Conservation (phyloP, 768 basidiomycete genomes). For the Collybia mongolica region DNA sequence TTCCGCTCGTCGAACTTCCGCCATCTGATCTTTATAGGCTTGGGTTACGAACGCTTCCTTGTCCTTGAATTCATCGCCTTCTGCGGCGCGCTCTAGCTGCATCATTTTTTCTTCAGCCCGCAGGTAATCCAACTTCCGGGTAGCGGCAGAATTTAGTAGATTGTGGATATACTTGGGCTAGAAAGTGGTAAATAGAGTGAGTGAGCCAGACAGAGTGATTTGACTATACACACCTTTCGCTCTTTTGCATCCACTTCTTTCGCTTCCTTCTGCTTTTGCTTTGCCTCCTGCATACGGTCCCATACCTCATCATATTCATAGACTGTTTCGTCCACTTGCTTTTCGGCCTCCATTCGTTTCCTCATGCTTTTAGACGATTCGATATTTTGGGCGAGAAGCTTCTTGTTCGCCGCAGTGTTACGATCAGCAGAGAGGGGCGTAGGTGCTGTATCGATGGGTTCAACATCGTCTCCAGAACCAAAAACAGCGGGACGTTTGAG, state of each 20-base stretch:
- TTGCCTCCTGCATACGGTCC: conserved; percentile 92
- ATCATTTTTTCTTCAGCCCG: conserved; percentile 99
- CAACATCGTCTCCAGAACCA: conserved; percentile 63
- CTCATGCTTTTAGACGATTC: conserved; percentile 61
- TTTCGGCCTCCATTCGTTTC: conserved; percentile 78
- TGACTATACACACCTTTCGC: conserved; percentile 60
- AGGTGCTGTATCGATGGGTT: conserved; percentile 46
- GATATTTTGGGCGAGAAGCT: conserved; percentile 56
- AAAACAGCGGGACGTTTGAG: conserved; percentile 65
- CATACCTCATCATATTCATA: conserved; percentile 97
- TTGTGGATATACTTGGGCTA: conserved; percentile 93
- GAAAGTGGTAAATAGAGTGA: neutral
- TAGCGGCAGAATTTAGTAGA: conserved; percentile 79
- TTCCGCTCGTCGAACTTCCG: conserved; percentile 84
- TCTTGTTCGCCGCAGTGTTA: conserved; percentile 48
- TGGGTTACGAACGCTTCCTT: conserved; percentile 98
- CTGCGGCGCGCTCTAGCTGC: conserved; percentile 85
- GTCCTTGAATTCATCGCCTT: conserved; percentile 91
- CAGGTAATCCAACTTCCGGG: conserved; percentile 83
- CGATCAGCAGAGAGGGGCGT: conserved; percentile 35
- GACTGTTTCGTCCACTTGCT: conserved; percentile 75
- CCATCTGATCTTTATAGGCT: conserved; percentile 96
- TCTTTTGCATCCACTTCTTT: conserved; percentile 77
- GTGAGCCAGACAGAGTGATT: neutral
- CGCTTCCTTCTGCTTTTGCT: conserved; percentile 66